Evolutionary conservation across 2,329 filamentous ascomycete species (phyloP).

Genomic region (Ophiostoma quercus): DNA sequence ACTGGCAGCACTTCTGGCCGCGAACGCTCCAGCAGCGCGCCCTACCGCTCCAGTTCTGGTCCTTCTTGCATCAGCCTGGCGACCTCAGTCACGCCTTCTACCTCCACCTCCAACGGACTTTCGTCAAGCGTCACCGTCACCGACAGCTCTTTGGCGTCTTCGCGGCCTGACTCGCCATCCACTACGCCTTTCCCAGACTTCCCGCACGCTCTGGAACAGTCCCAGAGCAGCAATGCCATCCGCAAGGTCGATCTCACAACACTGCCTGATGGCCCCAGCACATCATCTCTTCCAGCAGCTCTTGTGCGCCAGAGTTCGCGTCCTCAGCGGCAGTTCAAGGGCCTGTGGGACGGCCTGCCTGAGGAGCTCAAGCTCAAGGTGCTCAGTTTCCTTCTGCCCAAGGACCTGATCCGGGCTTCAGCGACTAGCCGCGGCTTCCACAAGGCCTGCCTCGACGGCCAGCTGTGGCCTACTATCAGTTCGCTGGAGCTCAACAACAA

Average conservation of each 20-base stretch:
- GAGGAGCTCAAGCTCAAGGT: conserved; percentile 75
- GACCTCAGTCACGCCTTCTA: background rate
- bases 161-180: conserved; percentile 31
- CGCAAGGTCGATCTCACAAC: conserved; percentile 42
- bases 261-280: conserved; percentile 32
- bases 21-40: conserved; percentile 61
- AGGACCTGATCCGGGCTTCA: conserved; percentile 74
- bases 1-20: conserved; percentile 58
- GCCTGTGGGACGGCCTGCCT: conserved; percentile 78
- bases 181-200: conserved; percentile 33
- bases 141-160: background rate
- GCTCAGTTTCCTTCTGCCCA: conserved; percentile 69
- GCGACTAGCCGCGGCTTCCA: conserved; percentile 74
- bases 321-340: conserved; percentile 44
- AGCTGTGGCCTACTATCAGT: conserved; percentile 83
- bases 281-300: conserved; percentile 34
- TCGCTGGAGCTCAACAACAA: conserved; percentile 79
- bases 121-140: background rate
- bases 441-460: conserved; percentile 84
- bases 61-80: conserved; percentile 52
- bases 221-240: conserved; percentile 35
- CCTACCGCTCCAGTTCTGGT: conserved; percentile 50
- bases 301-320: conserved; percentile 30
- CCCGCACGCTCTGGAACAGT: background rate
- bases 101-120: background rate